Base-by-base conservation (phyloP, 345 rosid species). In the Streptanthus diversifolius region DNA sequence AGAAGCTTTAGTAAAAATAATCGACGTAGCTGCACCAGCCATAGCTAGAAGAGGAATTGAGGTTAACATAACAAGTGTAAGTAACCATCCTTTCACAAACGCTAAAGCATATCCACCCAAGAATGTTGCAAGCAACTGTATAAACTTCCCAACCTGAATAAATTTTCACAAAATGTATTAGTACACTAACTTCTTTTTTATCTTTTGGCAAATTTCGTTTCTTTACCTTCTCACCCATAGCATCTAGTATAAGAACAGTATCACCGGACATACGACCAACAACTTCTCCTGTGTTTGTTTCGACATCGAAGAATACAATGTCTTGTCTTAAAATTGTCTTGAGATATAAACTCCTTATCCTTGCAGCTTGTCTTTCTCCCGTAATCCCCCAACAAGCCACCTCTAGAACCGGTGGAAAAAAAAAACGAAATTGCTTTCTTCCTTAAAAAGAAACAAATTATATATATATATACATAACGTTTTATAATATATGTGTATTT, bases 201-300 rank as follows among this genome's bases (percentile, higher is more conserved):
- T 27, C 1, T 0, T 14, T 30, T 15, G 3, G 39, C 30, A 5
- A 1, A 5, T 3, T 15, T 32, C 5, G 13, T 27, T 77, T 44
- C 10, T 44, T 30, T 55, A 90, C 93, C 88, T 88, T 90, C 79
- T 90, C 97, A 1, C 95, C 95, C 95, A 90, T 90, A 41, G 97
- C 97, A 40, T 90, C 90, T 76, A 83, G 90, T 61, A 90, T 90
- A 43, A 90, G 89, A 75, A 87, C 90, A 2, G 92, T 90, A 79
- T 90, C 97, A 9, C 95, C 95, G 9, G 95, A 90, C 97, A 90
- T 90, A 66, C 97, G 86, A 14, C 90, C 88, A 17, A 90, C 74
- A 32, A 90, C 91, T 83, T 90, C 96, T 24, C 96, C 93, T 0
- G 91, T 85, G 77, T 82, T 90, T 30, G 93, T 83, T 82, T 90